Conservation (phyloP, 768 basidiomycete species). For the Hemileccinum impolitum region DNA sequence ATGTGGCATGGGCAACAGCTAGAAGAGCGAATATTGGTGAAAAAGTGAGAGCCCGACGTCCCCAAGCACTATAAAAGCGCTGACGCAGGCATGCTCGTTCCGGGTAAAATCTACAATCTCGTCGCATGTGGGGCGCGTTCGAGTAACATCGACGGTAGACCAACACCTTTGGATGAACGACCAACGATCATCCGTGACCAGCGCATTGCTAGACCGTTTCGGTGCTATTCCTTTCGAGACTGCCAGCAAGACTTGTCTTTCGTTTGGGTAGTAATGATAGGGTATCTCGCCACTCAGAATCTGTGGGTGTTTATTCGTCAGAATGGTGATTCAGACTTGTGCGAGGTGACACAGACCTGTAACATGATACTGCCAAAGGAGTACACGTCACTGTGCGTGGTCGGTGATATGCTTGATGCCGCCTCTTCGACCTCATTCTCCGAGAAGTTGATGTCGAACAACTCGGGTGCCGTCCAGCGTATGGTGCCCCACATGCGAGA, state of each 20-base stretch:
- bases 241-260: background rate
- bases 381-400: constrained; percentile 1
- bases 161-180: constrained; percentile 7
- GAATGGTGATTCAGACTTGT: too few relatives aligned
- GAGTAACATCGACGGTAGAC: background rate
- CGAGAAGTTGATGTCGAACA: background rate
- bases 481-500: constrained; percentile 1
- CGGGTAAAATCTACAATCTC: constrained; percentile 1
- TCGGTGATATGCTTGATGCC: background rate
- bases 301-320: background rate
- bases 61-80: background rate
- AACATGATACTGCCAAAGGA: constrained; percentile 2
- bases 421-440: background rate
- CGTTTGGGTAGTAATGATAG: constrained; percentile 1
- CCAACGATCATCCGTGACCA: constrained; percentile 1
- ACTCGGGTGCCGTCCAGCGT: constrained; percentile 10
- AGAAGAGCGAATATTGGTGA: too few relatives aligned
- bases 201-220: background rate
- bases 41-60: too few relatives aligned
- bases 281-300: constrained; percentile 6
- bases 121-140: background rate
- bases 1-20: too few relatives aligned
- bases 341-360: background rate
- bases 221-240: background rate
- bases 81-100: background rate